A percentile compares a stretch with the other conserved stretches of the same genome.
Conservation (phyloP, 371 early-diverging fungal species). For the Quaeritorhiza haematococci region DNA sequence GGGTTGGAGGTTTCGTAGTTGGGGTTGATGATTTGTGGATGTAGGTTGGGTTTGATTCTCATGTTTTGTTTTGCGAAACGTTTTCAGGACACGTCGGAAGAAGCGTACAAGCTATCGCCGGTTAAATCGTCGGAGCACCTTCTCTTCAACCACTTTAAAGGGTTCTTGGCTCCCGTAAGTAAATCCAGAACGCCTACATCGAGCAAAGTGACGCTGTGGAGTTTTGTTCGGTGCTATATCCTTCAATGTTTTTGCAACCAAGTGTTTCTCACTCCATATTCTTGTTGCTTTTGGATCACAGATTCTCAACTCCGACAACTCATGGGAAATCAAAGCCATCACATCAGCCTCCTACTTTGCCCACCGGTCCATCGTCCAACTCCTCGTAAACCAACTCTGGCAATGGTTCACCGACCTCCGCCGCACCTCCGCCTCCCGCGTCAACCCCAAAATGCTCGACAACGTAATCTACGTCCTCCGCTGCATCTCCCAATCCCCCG, state of each 20-base stretch:
- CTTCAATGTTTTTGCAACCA: neutral
- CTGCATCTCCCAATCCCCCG: constrained; percentile 27
- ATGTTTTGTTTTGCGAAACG: too few species aligned
- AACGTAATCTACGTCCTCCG: constrained; percentile 32
- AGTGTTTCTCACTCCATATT: neutral
- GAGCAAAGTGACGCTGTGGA: neutral
- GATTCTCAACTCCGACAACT: constrained; percentile 34
- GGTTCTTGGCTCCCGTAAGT: constrained; percentile 21
- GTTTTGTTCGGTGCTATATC: neutral
- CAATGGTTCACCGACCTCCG: constrained; percentile 16
- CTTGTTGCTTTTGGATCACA: neutral
- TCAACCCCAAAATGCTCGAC: constrained; percentile 19
- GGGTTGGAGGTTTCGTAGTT: constrained; percentile 22
- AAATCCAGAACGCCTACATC: neutral
- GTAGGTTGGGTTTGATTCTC: neutral
- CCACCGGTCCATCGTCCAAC: constrained; percentile 30
- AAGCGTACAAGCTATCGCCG: constrained; percentile 20
- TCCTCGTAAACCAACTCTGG: constrained; percentile 24
- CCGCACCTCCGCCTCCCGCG: neutral
- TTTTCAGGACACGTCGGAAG: constrained; percentile 18
- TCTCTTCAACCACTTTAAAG: constrained; percentile 27
- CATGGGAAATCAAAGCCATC: constrained; percentile 32
- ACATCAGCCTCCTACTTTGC: constrained; percentile 26
- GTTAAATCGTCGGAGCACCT: constrained; percentile 13
- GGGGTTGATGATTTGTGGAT: constrained; percentile 23